Percentiles rank a stretch among this genome's conserved stretches.
phyloP scores from a whole-genome alignment of 495 filamentous ascomycete species.

The Bacidia rubella region DNA sequence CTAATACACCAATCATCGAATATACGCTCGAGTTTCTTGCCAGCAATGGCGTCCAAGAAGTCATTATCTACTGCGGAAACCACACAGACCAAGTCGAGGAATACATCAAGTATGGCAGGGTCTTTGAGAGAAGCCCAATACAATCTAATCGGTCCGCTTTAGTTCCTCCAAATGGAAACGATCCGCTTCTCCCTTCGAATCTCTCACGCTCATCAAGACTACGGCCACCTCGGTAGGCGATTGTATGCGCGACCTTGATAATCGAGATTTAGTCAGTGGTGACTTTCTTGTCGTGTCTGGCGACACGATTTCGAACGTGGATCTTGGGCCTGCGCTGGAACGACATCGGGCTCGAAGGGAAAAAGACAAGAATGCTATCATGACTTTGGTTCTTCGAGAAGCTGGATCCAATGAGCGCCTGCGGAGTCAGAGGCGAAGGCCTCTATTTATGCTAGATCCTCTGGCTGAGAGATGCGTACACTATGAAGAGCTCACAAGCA shows the following conservation, averaged over 20 bases:
- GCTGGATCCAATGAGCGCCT: slow-evolving; percentile 62
- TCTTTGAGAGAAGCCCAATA: not conserved
- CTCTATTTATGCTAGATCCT: slow-evolving; percentile 78
- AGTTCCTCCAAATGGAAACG: slow-evolving; percentile 57
- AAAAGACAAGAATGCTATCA: slow-evolving; percentile 86
- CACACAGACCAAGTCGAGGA: slow-evolving; percentile 82
- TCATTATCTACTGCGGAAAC: slow-evolving; percentile 81
- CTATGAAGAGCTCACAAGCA: slow-evolving; percentile 62
- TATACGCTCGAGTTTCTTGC: slow-evolving; percentile 96
- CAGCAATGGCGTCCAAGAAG: slow-evolving; percentile 79
- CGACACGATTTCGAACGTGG: slow-evolving; percentile 84
- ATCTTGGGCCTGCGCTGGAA: slow-evolving; percentile 63
- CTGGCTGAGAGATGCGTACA: slow-evolving; percentile 71
- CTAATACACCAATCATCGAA: slow-evolving; percentile 88
- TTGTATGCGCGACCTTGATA: slow-evolving; percentile 88
- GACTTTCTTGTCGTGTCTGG: slow-evolving; percentile 91
- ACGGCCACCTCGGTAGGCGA: slow-evolving; percentile 82
- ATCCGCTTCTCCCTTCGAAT: slow-evolving; percentile 67
- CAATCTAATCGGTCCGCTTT: not conserved
- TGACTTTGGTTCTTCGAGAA: slow-evolving; percentile 88
- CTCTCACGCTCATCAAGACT: slow-evolving; percentile 73
- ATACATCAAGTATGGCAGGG: slow-evolving; percentile 49
- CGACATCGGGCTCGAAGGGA: slow-evolving; percentile 69
- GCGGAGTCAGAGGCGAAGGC: slow-evolving; percentile 56
- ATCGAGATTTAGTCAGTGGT: slow-evolving; percentile 67